Evolutionary conservation across 2,329 filamentous ascomycete genomes (phyloP).

Genomic region (Sporothrix globosa): DNA sequence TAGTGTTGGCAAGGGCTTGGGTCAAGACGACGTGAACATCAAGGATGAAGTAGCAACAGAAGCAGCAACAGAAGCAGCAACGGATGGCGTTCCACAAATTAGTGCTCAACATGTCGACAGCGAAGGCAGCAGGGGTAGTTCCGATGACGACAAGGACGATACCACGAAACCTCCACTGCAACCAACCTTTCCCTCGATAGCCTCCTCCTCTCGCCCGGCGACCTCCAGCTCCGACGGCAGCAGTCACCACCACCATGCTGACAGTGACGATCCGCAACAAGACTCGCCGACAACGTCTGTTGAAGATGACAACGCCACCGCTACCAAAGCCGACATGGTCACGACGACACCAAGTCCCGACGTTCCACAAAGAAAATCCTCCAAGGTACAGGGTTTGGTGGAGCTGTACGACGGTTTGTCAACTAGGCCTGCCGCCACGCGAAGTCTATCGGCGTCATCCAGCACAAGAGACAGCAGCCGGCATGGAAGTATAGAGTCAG

Average conservation of each 20-base stretch:
- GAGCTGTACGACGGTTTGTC: slow-evolving; percentile 52
- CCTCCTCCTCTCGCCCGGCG: slow-evolving; percentile 34
- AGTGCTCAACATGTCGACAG: neutral
- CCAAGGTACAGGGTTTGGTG: slow-evolving; percentile 56
- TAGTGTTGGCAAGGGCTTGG: neutral
- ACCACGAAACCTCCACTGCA: neutral
- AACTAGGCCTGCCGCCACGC: neutral
- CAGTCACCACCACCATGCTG: slow-evolving; percentile 29
- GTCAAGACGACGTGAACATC: neutral
- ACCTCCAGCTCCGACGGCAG: slow-evolving; percentile 38
- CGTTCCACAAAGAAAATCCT: slow-evolving; percentile 41
- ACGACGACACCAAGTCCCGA: neutral
- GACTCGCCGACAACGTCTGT: slow-evolving; percentile 53
- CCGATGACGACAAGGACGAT: neutral
- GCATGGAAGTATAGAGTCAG: neutral
- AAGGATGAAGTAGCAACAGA: neutral
- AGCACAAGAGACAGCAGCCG: neutral
- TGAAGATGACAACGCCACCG: slow-evolving; percentile 45
- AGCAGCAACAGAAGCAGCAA: neutral
- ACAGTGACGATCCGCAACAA: slow-evolving; percentile 42
- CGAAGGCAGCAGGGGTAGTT: neutral
- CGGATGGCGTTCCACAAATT: neutral
- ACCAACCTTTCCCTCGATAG: neutral
- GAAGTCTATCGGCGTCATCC: neutral
- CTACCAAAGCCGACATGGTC: neutral